Conservation (phyloP, 2,329 filamentous ascomycete genomes). For the Diaporthe vexans region DNA sequence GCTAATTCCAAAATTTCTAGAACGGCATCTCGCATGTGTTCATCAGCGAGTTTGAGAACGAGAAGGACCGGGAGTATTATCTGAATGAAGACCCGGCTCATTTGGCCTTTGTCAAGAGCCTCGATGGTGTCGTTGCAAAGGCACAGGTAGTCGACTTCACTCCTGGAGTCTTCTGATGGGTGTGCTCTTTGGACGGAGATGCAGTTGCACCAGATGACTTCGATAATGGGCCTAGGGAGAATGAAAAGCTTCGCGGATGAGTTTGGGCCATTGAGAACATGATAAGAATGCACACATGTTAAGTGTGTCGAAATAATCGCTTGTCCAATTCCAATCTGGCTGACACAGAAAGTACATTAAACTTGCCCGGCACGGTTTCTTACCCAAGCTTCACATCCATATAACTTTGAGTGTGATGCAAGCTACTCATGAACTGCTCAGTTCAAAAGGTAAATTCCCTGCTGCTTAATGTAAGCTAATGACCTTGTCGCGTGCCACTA, state of each 20-base stretch:
- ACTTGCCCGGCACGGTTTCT: background rate
- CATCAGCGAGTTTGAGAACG: slow-evolving; percentile 74
- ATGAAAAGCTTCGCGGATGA: background rate
- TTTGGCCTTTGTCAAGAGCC: slow-evolving; percentile 67
- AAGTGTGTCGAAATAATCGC: background rate
- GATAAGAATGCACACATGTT: background rate
- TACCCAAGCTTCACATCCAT: background rate
- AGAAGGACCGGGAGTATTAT: slow-evolving; percentile 78
- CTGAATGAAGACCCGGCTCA: slow-evolving; percentile 75
- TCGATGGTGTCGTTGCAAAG: slow-evolving; percentile 63
- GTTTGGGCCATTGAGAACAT: background rate
- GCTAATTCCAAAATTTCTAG: slow-evolving; percentile 51
- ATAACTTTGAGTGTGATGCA: no score
- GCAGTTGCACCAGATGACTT: background rate
- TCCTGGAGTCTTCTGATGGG: slow-evolving; percentile 56
- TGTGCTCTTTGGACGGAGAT: background rate
- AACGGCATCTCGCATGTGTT: slow-evolving; percentile 78
- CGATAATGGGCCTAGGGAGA: background rate
- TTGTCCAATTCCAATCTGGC: no score
- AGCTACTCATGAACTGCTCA: no score
- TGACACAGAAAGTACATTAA: background rate
- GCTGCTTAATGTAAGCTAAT: background rate
- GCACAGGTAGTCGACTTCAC: slow-evolving; percentile 73
- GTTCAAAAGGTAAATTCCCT: no score
- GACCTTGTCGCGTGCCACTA: background rate